Evolutionary conservation across 139 green algal species (phyloP).

Genomic region (Volvox africanus): DNA sequence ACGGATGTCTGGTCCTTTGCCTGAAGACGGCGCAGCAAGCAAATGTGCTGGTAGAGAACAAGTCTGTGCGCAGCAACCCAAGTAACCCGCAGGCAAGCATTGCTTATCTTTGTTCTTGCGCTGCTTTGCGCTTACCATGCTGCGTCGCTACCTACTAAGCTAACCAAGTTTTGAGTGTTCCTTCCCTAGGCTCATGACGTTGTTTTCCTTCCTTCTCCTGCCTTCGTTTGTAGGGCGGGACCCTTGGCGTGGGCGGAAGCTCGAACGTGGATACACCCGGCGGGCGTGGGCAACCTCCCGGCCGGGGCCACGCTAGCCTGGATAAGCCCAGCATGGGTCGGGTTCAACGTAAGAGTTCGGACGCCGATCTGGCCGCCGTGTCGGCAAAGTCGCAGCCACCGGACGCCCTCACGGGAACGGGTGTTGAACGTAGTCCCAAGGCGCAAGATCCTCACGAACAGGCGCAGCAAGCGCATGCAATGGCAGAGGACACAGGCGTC

Average conservation of each 20-base stretch:
- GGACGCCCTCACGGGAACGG: background rate
- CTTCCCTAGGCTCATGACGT: too few relatives aligned
- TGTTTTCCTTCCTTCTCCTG: too few relatives aligned
- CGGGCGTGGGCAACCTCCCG: background rate
- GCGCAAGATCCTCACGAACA: background rate
- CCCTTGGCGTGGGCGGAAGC: background rate
- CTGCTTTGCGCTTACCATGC: too few relatives aligned
- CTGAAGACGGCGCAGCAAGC: background rate
- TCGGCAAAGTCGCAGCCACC: background rate
- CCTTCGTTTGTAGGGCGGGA: too few relatives aligned
- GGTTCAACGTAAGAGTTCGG: background rate
- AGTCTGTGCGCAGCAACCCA: slow-evolving; percentile 6
- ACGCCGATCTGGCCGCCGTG: background rate
- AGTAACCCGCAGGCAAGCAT: background rate
- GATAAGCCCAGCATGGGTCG: background rate
- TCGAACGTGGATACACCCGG: background rate
- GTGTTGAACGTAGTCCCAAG: background rate
- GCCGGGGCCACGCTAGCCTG: background rate
- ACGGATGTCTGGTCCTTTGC: slow-evolving; percentile 47
- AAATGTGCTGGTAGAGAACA: background rate
- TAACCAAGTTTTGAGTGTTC: too few relatives aligned
- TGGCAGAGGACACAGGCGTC: background rate
- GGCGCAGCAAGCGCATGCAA: background rate
- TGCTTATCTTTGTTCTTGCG: too few relatives aligned
- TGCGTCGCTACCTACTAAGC: too few relatives aligned